Conservation (phyloP, 2,329 filamentous ascomycete genomes). For the Akanthomyces uredinophilus region DNA sequence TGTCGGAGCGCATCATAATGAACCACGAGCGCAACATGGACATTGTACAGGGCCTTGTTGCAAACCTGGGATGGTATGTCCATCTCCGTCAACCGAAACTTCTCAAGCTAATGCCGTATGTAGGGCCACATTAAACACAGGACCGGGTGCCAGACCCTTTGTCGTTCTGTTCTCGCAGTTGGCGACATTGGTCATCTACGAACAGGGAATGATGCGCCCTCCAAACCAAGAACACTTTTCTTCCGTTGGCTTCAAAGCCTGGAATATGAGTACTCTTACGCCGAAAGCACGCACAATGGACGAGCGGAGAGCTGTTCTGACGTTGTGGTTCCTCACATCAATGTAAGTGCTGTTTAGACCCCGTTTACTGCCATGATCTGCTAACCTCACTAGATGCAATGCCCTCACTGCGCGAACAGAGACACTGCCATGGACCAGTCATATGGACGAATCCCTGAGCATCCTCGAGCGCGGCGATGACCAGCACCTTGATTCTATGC, state of each 20-base stretch:
- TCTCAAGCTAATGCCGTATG: conserved; percentile 8
- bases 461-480: conserved; percentile 42
- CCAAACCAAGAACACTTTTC: conserved; percentile 32
- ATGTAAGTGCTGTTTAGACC: conserved; percentile 22
- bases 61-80: conserved; percentile 40
- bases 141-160: conserved; percentile 35
- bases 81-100: too few species aligned
- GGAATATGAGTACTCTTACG: conserved; percentile 24
- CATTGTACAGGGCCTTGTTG: conserved; percentile 46
- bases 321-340: conserved; percentile 39
- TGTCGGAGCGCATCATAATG: conserved; percentile 43
- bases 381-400: conserved; percentile 26
- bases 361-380: neutral
- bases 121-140: conserved; percentile 36
- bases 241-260: conserved; percentile 32
- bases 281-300: conserved; percentile 39
- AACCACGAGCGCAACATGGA: conserved; percentile 47
- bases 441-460: conserved; percentile 53
- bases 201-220: conserved; percentile 40
- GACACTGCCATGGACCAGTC: conserved; percentile 49
- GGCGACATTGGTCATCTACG: conserved; percentile 38
- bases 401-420: conserved; percentile 44
- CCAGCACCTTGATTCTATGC: conserved; percentile 42
- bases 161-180: conserved; percentile 40
- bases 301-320: conserved; percentile 44